These are phyloP conservation scores for Boletus rubroflammeus DNA, from an alignment of 768 basidiomycete genomes.

Conservation along the genomic window DNA sequence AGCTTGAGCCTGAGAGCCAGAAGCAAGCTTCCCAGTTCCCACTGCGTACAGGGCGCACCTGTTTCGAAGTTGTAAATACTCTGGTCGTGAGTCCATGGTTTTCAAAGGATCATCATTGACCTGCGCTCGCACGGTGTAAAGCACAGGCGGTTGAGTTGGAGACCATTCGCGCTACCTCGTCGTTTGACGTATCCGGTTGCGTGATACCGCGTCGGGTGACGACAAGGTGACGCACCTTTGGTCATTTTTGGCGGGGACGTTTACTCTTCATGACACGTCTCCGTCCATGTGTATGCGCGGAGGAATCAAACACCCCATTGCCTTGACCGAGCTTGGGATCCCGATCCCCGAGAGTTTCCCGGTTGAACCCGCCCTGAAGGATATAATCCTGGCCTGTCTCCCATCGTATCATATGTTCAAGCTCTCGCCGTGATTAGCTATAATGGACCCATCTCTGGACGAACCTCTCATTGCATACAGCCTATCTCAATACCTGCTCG, in stretches of 20 bases:
- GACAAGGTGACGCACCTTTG: not conserved
- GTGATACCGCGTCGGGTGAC: not conserved
- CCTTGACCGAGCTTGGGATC: not conserved
- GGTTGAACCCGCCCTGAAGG: constrained; percentile 3
- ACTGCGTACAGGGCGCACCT: not conserved
- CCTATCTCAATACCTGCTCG: constrained; percentile 22
- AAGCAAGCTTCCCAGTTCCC: too few relatives aligned
- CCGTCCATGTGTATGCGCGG: not conserved
- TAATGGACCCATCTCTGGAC: constrained; percentile 10
- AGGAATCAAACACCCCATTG: not conserved
- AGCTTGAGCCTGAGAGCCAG: not conserved
- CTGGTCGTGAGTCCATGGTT: not conserved
- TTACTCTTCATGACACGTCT: constrained; percentile 10
- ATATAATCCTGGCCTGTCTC: constrained; percentile 8
- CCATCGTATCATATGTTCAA: not conserved
- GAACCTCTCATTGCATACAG: constrained; percentile 13
- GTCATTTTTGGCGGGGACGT: not conserved
- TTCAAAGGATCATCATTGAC: not conserved
- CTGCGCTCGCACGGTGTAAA: not conserved
- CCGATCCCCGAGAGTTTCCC: not conserved
- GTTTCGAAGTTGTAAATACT: not conserved
- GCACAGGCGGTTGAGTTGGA: not conserved
- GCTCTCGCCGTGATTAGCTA: not conserved
- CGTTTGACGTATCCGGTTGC: constrained; percentile 18
- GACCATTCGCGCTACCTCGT: not conserved